phyloP scores from a whole-genome alignment of 2,329 filamentous ascomycete genomes.

The Mollisiaceae sp. region DNA sequence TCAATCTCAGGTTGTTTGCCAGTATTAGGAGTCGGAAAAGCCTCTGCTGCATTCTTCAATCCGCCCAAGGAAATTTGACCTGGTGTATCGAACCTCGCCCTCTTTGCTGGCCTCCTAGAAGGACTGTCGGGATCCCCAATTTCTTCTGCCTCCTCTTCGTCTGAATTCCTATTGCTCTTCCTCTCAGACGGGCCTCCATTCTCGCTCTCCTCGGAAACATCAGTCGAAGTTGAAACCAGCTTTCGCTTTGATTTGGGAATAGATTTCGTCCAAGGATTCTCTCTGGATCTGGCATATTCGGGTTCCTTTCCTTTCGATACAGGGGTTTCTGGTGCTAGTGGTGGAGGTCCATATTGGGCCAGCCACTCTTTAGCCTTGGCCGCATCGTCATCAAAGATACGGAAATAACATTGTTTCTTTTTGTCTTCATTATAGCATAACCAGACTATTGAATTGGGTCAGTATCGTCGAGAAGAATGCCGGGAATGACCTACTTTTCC shows the following conservation, averaged over 20 bases:
- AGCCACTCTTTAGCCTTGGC: not conserved
- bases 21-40: constrained; percentile 12
- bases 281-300: not conserved
- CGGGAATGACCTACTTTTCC: not conserved
- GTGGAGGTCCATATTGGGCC: constrained; percentile 1
- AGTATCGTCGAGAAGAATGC: not conserved
- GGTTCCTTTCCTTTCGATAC: not conserved
- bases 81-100: not conserved
- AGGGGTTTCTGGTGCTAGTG: not conserved
- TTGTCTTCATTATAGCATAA: not conserved
- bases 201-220: constrained; percentile 7
- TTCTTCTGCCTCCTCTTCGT: not conserved
- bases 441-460: not conserved
- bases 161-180: not conserved
- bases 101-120: constrained; percentile 1
- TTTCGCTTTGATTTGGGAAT: constrained; percentile 3
- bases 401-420: not conserved
- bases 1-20: not conserved
- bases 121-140: not conserved
- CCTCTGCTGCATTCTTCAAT: not conserved
- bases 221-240: not conserved
- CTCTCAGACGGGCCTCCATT: constrained; percentile 4
- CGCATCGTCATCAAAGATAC: constrained; percentile 1
- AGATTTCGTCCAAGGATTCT: constrained; percentile 11
- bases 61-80: not conserved